phyloP scores from a whole-genome alignment of 352 stramenopile genomes.

The Phytophthora foliorum region DNA sequence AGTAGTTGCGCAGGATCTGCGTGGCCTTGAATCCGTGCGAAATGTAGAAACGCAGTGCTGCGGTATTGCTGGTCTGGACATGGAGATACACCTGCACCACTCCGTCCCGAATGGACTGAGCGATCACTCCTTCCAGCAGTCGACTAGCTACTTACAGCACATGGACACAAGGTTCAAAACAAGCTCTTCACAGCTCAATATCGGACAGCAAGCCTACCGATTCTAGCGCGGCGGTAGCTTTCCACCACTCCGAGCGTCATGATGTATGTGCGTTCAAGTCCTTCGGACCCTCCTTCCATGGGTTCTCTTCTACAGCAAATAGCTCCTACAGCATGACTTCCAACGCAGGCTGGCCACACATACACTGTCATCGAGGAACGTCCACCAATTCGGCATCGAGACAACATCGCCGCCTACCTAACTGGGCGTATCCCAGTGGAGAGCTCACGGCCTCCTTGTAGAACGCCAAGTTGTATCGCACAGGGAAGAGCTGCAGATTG shows the following conservation, averaged over 20 bases:
- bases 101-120: conserved; percentile 42
- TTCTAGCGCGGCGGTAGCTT: conserved; percentile 82
- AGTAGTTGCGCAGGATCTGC: conserved; percentile 95
- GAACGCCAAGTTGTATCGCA: conserved; percentile 94
- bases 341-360: conserved; percentile 67
- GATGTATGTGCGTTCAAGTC: conserved; percentile 87
- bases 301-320: conserved; percentile 92
- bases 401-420: conserved; percentile 40
- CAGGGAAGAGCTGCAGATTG: conserved; percentile 93
- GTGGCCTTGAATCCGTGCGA: conserved; percentile 89
- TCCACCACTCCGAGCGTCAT: conserved; percentile 95
- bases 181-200: background rate
- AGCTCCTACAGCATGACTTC: conserved; percentile 86
- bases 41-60: conserved; percentile 93
- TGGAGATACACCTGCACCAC: conserved; percentile 88
- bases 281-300: conserved; percentile 23
- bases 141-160: conserved; percentile 44
- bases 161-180: background rate
- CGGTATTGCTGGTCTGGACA: conserved; percentile 94
- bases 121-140: conserved; percentile 55
- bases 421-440: conserved; percentile 57
- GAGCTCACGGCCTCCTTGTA: conserved; percentile 92
- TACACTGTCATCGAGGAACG: background rate
- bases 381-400: background rate
- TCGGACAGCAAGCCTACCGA: conserved; percentile 51